Base-by-base conservation (phyloP, 495 filamentous ascomycete species). In the Aspergillus saccharolyticus region DNA sequence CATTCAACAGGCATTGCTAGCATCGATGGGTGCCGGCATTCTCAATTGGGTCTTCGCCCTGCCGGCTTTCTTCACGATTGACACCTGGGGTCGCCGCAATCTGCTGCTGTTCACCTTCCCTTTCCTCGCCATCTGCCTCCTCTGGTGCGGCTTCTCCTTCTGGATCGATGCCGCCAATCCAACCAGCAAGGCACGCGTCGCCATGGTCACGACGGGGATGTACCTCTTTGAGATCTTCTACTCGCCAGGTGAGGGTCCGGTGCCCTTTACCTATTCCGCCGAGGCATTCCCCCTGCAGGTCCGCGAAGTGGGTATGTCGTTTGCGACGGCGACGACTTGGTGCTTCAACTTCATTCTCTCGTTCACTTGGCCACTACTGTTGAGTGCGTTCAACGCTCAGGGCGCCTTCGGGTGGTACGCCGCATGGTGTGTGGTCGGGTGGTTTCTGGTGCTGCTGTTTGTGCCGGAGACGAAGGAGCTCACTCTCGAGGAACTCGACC, bases 281-380 rank as follows among this genome's bases (percentile, higher is more conserved):
- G 83, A 85, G 55, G 75, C 78, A 12, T 85, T 84, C 63, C 82
- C 81, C 1, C 56, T 82, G 30, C 73, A 84, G 24, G 82, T 86
- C 50, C 81, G 81, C 44, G 85, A 89, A 58, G 74, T 88, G 24
- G 87, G 86, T 12, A 90, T 89, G 87, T 78, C 80, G 0, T 85
- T 81, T 73, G 78, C 76, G 15, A 81, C 77, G 9, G 76, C 72
- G 8, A 82, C 75, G n/a, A 72, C 68, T 0, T 80, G 77, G 77
- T 74, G 71, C 50, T 79, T 79, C 55, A 79, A 78, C 44, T 80
- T 80, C 55, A 73, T 85, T 46, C 70, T 87, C 0, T 79, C 77
- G 16, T 73, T 87, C 18, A 85, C 83, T 0, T 85, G 81, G 71
- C 83, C 82, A 0, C 63, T 65, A 19, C 67, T 87, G 16, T 59